phyloP scores from a whole-genome alignment of 2,329 filamentous ascomycete genomes.

The Arachnomyces sp. region DNA sequence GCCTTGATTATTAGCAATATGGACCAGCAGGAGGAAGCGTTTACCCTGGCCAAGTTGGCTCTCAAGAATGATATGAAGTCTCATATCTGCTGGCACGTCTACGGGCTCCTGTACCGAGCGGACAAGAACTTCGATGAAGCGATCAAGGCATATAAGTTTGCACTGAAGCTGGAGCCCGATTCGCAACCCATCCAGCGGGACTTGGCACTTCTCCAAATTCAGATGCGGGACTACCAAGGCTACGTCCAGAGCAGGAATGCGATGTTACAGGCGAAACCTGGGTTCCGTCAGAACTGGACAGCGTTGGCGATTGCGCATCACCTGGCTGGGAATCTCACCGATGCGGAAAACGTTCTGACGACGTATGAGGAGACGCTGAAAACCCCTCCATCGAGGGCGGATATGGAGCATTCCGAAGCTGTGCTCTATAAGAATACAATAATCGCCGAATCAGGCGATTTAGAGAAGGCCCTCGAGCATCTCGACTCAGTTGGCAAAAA shows the following conservation, averaged over 20 bases:
- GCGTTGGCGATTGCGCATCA: conserved; percentile 92
- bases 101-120: conserved; percentile 83
- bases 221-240: conserved; percentile 91
- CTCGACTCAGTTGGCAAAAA: conserved; percentile 68
- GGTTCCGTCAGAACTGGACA: conserved; percentile 88
- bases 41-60: conserved; percentile 83
- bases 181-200: conserved; percentile 91
- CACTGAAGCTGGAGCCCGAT: conserved; percentile 85
- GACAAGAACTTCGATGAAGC: conserved; percentile 98
- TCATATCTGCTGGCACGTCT: conserved; percentile 99
- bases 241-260: conserved; percentile 81
- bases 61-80: conserved; percentile 97
- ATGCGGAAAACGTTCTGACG: conserved; percentile 83
- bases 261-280: conserved; percentile 79
- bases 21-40: conserved; percentile 89
- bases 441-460: conserved; percentile 82
- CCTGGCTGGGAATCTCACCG: conserved; percentile 70
- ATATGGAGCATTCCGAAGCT: conserved; percentile 90
- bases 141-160: conserved; percentile 98
- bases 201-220: conserved; percentile 82
- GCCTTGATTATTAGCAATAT: conserved; percentile 90
- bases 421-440: conserved; percentile 90
- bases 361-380: conserved; percentile 94
- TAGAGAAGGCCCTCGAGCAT: conserved; percentile 75
- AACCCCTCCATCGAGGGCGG: conserved; percentile 62